Percentiles rank a stretch among this genome's conserved stretches.
These are phyloP conservation scores for Trifolium repens DNA, from an alignment of 306 rosid species.

Conservation along the genomic window DNA sequence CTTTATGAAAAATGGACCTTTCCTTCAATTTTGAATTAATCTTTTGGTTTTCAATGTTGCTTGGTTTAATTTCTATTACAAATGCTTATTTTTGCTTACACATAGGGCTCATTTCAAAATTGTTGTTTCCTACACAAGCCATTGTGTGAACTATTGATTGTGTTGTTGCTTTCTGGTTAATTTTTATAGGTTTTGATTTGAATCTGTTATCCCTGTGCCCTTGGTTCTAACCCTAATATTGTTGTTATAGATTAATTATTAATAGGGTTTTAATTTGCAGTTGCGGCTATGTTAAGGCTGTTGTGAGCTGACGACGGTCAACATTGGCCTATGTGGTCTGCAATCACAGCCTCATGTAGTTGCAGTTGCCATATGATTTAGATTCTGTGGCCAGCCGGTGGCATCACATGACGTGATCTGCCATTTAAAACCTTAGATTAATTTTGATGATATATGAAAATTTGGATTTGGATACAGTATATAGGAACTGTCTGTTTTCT, in stretches of 20 bases:
- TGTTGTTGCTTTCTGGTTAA: conserved; percentile 21
- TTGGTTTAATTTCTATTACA: conserved; percentile 11
- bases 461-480: conserved; percentile 16
- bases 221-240: background rate
- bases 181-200: background rate
- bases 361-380: background rate
- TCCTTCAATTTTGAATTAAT: background rate
- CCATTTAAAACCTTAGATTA: background rate
- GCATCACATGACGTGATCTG: background rate
- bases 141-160: conserved; percentile 22
- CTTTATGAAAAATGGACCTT: background rate
- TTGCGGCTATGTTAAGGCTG: background rate
- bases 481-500: conserved; percentile 7
- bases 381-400: background rate
- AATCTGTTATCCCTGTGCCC: conserved; percentile 1
- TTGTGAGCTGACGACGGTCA: background rate
- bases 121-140: conserved; percentile 12
- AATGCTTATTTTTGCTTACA: conserved; percentile 1
- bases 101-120: conserved; percentile 6
- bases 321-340: background rate
- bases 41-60: background rate
- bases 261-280: conserved; percentile 16
- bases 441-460: conserved; percentile 8
- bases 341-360: background rate
- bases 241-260: background rate